These are phyloP conservation scores for Sextonia rubra DNA, from an alignment of 164 flowering plant genomes.

Conservation along the genomic window DNA sequence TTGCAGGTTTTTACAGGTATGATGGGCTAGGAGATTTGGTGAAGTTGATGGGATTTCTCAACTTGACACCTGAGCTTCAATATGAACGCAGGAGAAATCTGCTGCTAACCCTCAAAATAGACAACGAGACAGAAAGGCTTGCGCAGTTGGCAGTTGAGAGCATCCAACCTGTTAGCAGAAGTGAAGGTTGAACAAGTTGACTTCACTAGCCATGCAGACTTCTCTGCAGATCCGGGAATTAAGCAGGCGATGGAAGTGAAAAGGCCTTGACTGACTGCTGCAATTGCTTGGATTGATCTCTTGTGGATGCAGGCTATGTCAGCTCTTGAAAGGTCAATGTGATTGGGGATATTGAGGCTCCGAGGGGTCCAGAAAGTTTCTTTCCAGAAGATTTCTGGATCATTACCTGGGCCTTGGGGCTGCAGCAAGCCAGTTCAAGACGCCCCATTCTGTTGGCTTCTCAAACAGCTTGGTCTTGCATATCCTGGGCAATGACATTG, in stretches of 20 bases:
- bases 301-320: conserved; percentile 68
- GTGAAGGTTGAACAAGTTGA: conserved; percentile 66
- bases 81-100: conserved; percentile 71
- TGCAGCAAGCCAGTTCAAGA: conserved; percentile 76
- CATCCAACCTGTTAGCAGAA: conserved; percentile 37
- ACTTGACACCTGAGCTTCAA: conserved; percentile 72
- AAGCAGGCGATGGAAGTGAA: conserved; percentile 40
- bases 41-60: conserved; percentile 70
- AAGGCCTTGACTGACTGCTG: conserved; percentile 56
- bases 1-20: conserved; percentile 77
- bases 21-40: conserved; percentile 81
- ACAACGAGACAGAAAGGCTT: conserved; percentile 93
- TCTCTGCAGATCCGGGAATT: conserved; percentile 66
- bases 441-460: conserved; percentile 61
- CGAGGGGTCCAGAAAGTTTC: conserved; percentile 58
- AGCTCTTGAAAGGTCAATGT: conserved; percentile 53
- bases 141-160: conserved; percentile 71
- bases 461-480: conserved; percentile 40
- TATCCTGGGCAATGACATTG: conserved; percentile 51
- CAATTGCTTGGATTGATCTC: conserved; percentile 62
- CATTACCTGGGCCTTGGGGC: conserved; percentile 55
- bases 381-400: conserved; percentile 56
- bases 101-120: conserved; percentile 66
- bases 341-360: conserved; percentile 77
- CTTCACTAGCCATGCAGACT: conserved; percentile 64